Evolutionary conservation across 1,139 yeast genomes (phyloP).

Genomic region (Pichia sp.): DNA sequence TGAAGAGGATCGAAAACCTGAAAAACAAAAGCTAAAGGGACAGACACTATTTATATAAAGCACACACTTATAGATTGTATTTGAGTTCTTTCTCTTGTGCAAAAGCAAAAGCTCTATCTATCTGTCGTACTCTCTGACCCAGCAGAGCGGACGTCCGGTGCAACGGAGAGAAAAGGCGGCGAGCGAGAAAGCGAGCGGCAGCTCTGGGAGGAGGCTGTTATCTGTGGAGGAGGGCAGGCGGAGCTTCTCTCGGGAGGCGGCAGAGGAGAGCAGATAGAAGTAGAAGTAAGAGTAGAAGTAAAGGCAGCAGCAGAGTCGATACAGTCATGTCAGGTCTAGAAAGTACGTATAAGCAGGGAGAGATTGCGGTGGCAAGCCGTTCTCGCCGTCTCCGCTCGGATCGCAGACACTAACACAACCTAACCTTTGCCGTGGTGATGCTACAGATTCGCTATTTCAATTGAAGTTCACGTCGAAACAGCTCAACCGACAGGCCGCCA

Average conservation of each 20-base stretch:
- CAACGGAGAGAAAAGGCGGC: not conserved
- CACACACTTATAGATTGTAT: not conserved
- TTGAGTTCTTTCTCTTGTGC: not conserved
- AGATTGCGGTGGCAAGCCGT: too few species aligned
- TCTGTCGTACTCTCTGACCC: too few species aligned
- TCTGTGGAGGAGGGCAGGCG: too few species aligned
- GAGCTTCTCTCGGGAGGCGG: too few species aligned
- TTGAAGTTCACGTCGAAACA: constrained; percentile 87
- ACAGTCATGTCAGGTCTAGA: constrained; percentile 44
- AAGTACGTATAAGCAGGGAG: constrained; percentile 33
- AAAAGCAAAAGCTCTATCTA: too few species aligned
- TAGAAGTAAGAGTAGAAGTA: not conserved
- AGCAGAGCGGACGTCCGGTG: too few species aligned
- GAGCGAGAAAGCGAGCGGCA: not conserved
- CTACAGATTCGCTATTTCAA: constrained; percentile 48
- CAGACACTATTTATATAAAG: not conserved
- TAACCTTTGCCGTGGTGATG: not conserved
- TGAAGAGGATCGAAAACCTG: constrained; percentile 31
- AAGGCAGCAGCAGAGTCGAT: not conserved
- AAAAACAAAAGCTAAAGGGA: constrained; percentile 5
- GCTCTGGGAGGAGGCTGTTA: not conserved
- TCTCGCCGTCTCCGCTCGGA: too few species aligned
- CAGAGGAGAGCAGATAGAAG: not conserved
- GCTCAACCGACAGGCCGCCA: constrained; percentile 80
- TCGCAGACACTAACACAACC: not conserved